Evolutionary conservation across 192 early-diverging fungal species (phyloP), one percentile per base, ranked within the genome.

Genomic region (Linnemannia zychae): DNA sequence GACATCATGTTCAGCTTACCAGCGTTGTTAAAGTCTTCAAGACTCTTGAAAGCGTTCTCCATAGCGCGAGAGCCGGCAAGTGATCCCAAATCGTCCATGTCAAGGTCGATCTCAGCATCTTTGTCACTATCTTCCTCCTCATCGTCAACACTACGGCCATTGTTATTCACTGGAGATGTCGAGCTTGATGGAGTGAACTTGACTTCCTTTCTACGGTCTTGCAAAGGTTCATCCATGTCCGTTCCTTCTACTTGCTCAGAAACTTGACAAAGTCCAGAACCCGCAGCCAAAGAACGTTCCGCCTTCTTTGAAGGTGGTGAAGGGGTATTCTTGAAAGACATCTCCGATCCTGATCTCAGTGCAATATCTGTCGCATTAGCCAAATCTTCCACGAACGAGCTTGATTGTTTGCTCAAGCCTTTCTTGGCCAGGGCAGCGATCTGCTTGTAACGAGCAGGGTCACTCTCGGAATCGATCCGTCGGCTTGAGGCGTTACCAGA

Each of bases 21-120:
- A 67, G 65, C 63, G 38, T 63, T 63, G 24, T 63, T 63, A 16
- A 84, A 60, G 33, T 67, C 44, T 15, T 75, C 72, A 9, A 84
- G 73, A 49, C 72, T 75, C 77, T 75, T 75, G 77, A 84, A 84
- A 6, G 82, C 82, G 38, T 71, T 75, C 33, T 84, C 82, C 76
- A 79, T 75, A 44, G 66, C 82, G 7, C 36, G 38, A 13, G 82
- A 84, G 34, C 67, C 76, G 48, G 76, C 73, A 49, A 84, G 67
- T 22, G 77, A 79, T 0, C 67, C 77, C 50, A 84, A 40, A 36
- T 79, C 82, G 31, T 84, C 77, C 37, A 75, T 6, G 24, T 84
- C 82, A n/a, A 49, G 33, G 2, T 71, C 71, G 17, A 34, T 53
- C 9, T 65, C 28, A 38, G 71, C 72, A 6, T 37, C 71, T 12